A percentile compares a stretch with the other conserved stretches of the same genome.
Evolutionary conservation across 2,329 filamentous ascomycete species (phyloP).

Genomic region (Calonectria pseudoturangicola): DNA sequence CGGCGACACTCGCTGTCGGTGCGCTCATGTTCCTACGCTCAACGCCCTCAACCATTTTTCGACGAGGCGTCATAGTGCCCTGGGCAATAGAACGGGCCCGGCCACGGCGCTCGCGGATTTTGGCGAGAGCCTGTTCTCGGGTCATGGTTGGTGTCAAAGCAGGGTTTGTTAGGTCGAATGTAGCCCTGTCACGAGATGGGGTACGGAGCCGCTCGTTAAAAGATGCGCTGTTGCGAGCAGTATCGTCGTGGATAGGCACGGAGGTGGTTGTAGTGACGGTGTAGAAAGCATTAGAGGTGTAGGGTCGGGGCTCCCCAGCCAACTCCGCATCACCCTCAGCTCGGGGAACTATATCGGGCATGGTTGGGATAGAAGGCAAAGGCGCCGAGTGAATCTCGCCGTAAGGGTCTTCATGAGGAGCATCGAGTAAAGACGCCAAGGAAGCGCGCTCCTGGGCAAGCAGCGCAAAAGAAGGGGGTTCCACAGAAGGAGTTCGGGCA

Average conservation of each 20-base stretch:
- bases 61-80: conserved; percentile 74
- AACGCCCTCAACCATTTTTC: conserved; percentile 72
- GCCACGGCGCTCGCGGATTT: conserved; percentile 83
- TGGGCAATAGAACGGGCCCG: conserved; percentile 81
- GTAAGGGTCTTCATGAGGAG: conserved; percentile 61
- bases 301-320: conserved; percentile 61
- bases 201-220: conserved; percentile 68
- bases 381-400: conserved; percentile 59
- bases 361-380: conserved; percentile 63
- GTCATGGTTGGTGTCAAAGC: conserved; percentile 80
- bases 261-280: conserved; percentile 70
- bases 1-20: conserved; percentile 59
- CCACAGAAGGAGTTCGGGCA: conserved; percentile 77
- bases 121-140: conserved; percentile 83
- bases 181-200: conserved; percentile 63
- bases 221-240: conserved; percentile 60
- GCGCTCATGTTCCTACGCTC: conserved; percentile 70
- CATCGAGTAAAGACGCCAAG: conserved; percentile 77
- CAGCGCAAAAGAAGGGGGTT: conserved; percentile 76
- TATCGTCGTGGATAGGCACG: conserved; percentile 71
- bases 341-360: conserved; percentile 50
- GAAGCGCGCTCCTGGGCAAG: conserved; percentile 73
- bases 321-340: conserved; percentile 42
- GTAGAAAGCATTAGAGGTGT: conserved; percentile 69
- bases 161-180: conserved; percentile 74